phyloP scores from a whole-genome alignment of 441 rosid genomes.

The Erodium texanum region DNA sequence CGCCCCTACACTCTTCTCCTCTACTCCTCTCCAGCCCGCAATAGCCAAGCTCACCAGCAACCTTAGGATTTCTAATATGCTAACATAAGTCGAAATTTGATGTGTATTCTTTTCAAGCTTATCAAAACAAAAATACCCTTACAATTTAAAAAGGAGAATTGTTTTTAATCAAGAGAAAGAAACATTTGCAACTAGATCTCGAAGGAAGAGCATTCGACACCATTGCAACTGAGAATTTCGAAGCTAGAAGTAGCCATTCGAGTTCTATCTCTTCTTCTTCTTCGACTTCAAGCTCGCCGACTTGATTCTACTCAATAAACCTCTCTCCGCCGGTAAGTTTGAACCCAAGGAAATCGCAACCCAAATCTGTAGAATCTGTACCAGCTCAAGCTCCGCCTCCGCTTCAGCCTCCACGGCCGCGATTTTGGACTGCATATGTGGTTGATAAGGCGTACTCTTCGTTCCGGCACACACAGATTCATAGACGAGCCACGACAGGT shows the following conservation, averaged over 20 bases:
- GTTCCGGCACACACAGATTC: not conserved
- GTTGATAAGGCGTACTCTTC: not conserved
- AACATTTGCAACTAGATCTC: too few relatives aligned
- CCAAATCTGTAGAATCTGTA: slow-evolving; percentile 29
- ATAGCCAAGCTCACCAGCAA: too few relatives aligned
- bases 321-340: slow-evolving; percentile 75
- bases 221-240: slow-evolving; percentile 24
- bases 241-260: slow-evolving; percentile 39
- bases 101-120: too few relatives aligned
- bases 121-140: too few relatives aligned
- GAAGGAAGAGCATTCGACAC: slow-evolving; percentile 11
- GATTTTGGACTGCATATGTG: slow-evolving; percentile 19
- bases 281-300: slow-evolving; percentile 65
- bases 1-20: too few relatives aligned
- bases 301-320: slow-evolving; percentile 59
- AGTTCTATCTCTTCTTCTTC: slow-evolving; percentile 31
- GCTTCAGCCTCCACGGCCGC: not conserved
- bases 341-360: slow-evolving; percentile 46
- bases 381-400: too few relatives aligned
- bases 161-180: too few relatives aligned
- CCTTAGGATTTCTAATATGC: too few relatives aligned
- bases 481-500: slow-evolving; percentile 21
- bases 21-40: too few relatives aligned
- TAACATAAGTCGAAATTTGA: too few relatives aligned
- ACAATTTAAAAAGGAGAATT: too few relatives aligned